phyloP scores from a whole-genome alignment of 1,284 basidiomycete species.

The Chalciporus sp. region DNA sequence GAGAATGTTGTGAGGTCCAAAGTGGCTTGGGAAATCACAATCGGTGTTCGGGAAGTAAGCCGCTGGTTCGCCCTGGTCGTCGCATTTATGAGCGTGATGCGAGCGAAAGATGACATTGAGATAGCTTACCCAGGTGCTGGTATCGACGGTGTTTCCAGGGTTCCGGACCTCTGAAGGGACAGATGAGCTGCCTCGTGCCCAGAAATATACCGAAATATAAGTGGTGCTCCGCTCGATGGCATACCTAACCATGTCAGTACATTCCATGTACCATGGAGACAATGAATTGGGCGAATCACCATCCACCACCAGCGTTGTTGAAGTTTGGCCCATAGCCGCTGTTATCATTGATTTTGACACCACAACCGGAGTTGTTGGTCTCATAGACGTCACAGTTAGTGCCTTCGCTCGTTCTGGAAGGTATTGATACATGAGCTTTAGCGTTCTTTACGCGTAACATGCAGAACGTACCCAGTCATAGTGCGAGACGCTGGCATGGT shows the following conservation, averaged over 20 bases:
- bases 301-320: conserved; percentile 62
- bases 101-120: too few species aligned
- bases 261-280: too few species aligned
- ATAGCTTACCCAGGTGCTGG: conserved; percentile 15
- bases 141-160: conserved; percentile 14
- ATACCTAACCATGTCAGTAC: conserved; percentile 16
- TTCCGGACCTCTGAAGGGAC: conserved; percentile 18
- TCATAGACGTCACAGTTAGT: conserved; percentile 1
- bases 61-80: conserved; percentile 15
- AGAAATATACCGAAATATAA: conserved; percentile 24
- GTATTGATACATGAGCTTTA: too few species aligned
- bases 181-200: conserved; percentile 13
- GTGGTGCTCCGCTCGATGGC: conserved; percentile 20
- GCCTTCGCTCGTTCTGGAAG: neutral
- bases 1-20: conserved; percentile 19
- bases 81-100: neutral
- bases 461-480: neutral
- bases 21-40: conserved; percentile 22
- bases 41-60: conserved; percentile 23
- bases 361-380: neutral
- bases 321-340: conserved; percentile 35
- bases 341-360: neutral
- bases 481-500: neutral
- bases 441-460: too few species aligned
- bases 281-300: conserved; percentile 24